Evolutionary conservation across 176 grass and related monocot genomes (phyloP).

Genomic region (Carex cristatella): DNA sequence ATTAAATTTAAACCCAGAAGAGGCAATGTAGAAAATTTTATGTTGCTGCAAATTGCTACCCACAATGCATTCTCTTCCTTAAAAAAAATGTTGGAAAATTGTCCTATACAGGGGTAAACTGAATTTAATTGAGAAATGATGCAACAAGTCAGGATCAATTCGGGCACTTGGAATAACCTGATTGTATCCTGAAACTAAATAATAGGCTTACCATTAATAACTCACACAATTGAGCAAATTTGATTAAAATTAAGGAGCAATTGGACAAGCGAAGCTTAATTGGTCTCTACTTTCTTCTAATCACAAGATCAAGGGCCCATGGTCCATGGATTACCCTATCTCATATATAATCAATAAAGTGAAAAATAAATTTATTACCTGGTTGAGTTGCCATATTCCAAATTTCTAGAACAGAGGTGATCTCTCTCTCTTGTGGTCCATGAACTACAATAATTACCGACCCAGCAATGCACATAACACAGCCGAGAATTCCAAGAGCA

Average conservation of each 20-base stretch:
- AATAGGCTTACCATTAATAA: background rate
- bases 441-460: slow-evolving; percentile 89
- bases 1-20: background rate
- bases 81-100: background rate
- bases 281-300: background rate
- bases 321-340: background rate
- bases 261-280: background rate
- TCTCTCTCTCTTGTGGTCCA: slow-evolving; percentile 78
- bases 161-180: background rate
- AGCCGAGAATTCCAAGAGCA: slow-evolving; percentile 70
- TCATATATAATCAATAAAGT: background rate
- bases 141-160: background rate
- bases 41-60: background rate
- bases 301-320: background rate
- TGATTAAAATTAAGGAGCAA: background rate
- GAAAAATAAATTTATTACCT: slow-evolving; percentile 23
- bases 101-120: background rate
- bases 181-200: background rate
- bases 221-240: background rate
- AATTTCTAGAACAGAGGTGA: slow-evolving; percentile 81
- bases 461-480: slow-evolving; percentile 82
- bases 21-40: background rate
- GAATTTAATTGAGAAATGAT: background rate
- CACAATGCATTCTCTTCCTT: background rate
- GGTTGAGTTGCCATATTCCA: slow-evolving; percentile 92